Evolutionary conservation across 1,284 basidiomycete genomes (phyloP), one percentile per base, ranked within the genome.

Genomic region (Boletus semigastroideus): DNA sequence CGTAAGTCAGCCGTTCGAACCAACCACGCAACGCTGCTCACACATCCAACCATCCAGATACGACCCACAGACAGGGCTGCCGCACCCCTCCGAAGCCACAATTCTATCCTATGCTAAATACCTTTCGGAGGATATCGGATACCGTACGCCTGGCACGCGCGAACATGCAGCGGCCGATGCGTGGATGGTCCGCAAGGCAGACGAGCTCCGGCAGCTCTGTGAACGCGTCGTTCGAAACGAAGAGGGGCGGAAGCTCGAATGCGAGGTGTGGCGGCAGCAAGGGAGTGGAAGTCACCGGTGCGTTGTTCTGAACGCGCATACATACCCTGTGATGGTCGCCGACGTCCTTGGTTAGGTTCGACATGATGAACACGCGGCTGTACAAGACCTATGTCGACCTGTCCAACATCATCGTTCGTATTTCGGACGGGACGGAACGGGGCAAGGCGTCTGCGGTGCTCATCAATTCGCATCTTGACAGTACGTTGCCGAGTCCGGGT

Each of bases 371-470:
- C 57, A 81, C 87, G 63, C 81, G 90, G 37, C 78, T 98, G 5
- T 94, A 96, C 74, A 98, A 98, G 72, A 89, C 88, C 31, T 99
- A 98, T 62, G 83, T 88, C 19, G 80, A 90, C 60, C 81, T 99
- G 48, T 83, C 85, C 31, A 99, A 99, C 69, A 84, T 98, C 62
- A 77, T 99, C 51, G 78, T 98, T 6, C 90, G 92, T 43, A 77
- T 99, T 39, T 94, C 92, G 7, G 84, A 94, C 61, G 90, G 90
- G 8, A 87, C 90, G 5, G 71, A 77, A 4, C 76, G 78, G 42
- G 80, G 84, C 10, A 93, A 92, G 64, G 82, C 84, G 46, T 85
- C 95, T 56, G 87, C 94, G 0, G 80, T 98, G 1, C 79, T 99
- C 33, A 80, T 96, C 44, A 98, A 98, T 59, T 75, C 94, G 0